Evolutionary conservation across 208 protist species (phyloP), one percentile per base, ranked within the genome.

Genomic region (Histomonas meleagridis): DNA sequence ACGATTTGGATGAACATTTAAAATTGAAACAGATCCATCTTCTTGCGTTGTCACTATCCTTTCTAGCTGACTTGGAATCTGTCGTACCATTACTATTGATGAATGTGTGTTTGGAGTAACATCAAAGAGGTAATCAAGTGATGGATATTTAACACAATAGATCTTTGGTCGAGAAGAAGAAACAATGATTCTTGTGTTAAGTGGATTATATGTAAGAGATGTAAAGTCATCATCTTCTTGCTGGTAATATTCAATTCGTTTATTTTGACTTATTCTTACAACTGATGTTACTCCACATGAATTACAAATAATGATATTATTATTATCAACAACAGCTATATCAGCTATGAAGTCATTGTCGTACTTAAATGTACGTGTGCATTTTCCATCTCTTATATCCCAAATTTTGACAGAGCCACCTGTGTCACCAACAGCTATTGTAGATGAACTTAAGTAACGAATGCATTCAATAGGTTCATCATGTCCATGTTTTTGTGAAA

Each of bases 241-340:
- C 16, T 26, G 10, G 18, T 72, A 72, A 32, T 72, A 72, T 72
- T 72, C 32, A n/a, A 26, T 26, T 28, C 65, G 32, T 43, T 72
- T 72, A 35, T 26, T 26, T 10, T 32, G 21, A n/a, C 40, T 72
- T 43, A 72, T 72, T 10, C 32, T 72, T 12, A 43, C 32, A 35
- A 72, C 12, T 40, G 65, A 72, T 43, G 40, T 16, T 43, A 72
- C 65, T 18, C 65, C 65, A 72, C 40, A 43, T 40, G 32, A 26
- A 12, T 7, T 72, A 4, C 32, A 43, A n/a, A 72, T 32, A 72
- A 26, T 32, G 40, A 72, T 72, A 40, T 26, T 72, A 43, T 72
- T 72, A 43, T 72, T 32, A 72, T 72, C 65, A 72, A 72, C 65
- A 72, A 72, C 65, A 12, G 65, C 65, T 43, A 72, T 72, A 43